Evolutionary conservation across 805 yeast genomes (phyloP).

Genomic region (Ogataea degrootiae): DNA sequence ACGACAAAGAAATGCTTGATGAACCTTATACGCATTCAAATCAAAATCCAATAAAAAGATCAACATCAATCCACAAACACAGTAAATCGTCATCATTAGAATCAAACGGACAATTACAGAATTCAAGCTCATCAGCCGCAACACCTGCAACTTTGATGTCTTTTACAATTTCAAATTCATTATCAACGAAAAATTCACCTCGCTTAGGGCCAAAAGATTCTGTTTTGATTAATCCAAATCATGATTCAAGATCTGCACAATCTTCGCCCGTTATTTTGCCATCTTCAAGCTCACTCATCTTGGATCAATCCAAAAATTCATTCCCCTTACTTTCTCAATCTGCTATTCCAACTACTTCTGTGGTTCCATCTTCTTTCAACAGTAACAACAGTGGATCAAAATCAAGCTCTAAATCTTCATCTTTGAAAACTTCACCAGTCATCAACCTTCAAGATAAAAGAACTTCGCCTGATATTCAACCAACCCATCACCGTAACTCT

Average conservation of each 20-base stretch:
- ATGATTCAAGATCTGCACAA: constrained; percentile 24
- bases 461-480: constrained; percentile 13
- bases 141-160: constrained; percentile 32
- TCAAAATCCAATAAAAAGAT: too few species aligned
- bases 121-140: constrained; percentile 11
- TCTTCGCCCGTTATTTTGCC: constrained; percentile 36
- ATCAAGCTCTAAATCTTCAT: constrained; percentile 1
- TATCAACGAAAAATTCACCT: constrained; percentile 15
- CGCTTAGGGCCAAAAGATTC: constrained; percentile 18
- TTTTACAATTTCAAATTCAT: constrained; percentile 14
- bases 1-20: constrained; percentile 1
- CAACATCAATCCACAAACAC: too few species aligned
- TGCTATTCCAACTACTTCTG: background rate
- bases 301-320: constrained; percentile 1
- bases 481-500: background rate
- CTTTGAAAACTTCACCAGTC: constrained; percentile 7
- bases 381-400: constrained; percentile 10
- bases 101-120: too few species aligned
- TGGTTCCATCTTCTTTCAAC: background rate
- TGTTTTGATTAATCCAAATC: constrained; percentile 29
- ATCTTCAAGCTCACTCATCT: constrained; percentile 19
- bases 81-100: too few species aligned
- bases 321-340: background rate
- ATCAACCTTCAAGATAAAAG: constrained; percentile 6
- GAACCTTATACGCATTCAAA: constrained; percentile 4